Base-by-base conservation (phyloP, 1,284 basidiomycete genomes). In the Apiotrichum gracile region DNA sequence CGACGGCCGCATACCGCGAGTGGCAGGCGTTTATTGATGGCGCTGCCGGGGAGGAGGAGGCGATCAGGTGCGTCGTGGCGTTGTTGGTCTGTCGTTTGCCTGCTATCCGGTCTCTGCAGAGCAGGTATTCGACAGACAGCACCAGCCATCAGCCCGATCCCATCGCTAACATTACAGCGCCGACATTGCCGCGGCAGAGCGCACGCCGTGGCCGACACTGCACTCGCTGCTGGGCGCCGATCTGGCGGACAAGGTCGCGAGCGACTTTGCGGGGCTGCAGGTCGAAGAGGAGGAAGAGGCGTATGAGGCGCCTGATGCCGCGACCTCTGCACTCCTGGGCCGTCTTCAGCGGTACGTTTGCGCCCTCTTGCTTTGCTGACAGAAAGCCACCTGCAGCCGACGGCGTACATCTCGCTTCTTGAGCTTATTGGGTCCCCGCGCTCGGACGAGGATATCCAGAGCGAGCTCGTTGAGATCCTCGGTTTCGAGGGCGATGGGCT, bases 381-480 rank as follows among this genome's bases (percentile, higher is more conserved):
- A 4, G 6, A 42, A n/a, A 58, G 52, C 5, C 54, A 59, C 43
- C 42, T 59, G 7, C 47, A 50, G 14, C 53, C 67, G 0, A 61
- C 61, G 3, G 62, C 68, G 1, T 66, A 60, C 48, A 55, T 46
- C 17, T 63, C 65, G 4, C 63, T 76, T 10, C 54, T 69, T 16
- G 55, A 61, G 13, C 64, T 76, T 4, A 57, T 76, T 14, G 55
- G 54, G 5, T 64, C 65, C 0, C 40, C 55, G 1, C 53, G 64
- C 7, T 70, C 77, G 4, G 75, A 85, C 59, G 87, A 91, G 42
- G 82, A 82, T n/a, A 84, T 93, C 29, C 88, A 89, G 25, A 81
- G 78, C 31, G 85, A 88, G 60, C 73, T 96, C 2, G 83, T 82
- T 3, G 91, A 96, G 59, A 77, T 87, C n/a, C 75, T 94, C 46